Evolutionary conservation across 83 land plant genomes (phyloP).

Genomic region (Thuja plicata): DNA sequence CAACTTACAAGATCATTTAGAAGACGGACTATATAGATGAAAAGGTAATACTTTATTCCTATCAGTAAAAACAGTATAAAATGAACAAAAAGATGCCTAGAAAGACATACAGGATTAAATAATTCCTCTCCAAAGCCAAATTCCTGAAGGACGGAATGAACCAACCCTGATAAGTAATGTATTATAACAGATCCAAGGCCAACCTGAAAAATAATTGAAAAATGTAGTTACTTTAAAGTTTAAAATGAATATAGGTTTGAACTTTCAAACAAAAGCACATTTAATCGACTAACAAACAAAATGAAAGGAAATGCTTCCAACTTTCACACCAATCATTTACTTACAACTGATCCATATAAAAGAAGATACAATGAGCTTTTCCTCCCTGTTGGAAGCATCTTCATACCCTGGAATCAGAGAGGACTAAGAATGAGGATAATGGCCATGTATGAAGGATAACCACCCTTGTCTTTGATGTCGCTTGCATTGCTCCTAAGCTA

Average conservation of each 20-base stretch:
- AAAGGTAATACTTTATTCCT: not conserved
- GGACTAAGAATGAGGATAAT: not conserved
- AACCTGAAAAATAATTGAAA: slow-evolving; percentile 43
- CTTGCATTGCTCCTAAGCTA: not conserved
- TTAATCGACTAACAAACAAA: not conserved
- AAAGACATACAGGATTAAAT: slow-evolving; percentile 77
- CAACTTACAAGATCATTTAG: not conserved
- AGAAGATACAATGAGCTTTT: slow-evolving; percentile 73
- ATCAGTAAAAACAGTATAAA: not conserved
- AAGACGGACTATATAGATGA: not conserved
- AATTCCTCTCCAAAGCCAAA: slow-evolving; percentile 84
- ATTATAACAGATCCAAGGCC: slow-evolving; percentile 73
- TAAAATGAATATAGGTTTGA: not conserved
- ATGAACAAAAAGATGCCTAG: not conserved
- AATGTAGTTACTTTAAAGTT: not conserved
- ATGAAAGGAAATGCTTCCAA: not conserved
- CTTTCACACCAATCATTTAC: slow-evolving; percentile 13
- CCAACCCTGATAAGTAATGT: slow-evolving; percentile 63
- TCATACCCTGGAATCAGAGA: slow-evolving; percentile 72
- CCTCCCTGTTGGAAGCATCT: slow-evolving; percentile 86
- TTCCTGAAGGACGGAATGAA: slow-evolving; percentile 63
- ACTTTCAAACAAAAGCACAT: not conserved
- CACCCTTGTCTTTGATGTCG: not conserved
- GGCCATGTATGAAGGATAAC: not conserved
- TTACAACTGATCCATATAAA: slow-evolving; percentile 83